phyloP scores from a whole-genome alignment of 495 filamentous ascomycete species.

The Extremus antarcticus region DNA sequence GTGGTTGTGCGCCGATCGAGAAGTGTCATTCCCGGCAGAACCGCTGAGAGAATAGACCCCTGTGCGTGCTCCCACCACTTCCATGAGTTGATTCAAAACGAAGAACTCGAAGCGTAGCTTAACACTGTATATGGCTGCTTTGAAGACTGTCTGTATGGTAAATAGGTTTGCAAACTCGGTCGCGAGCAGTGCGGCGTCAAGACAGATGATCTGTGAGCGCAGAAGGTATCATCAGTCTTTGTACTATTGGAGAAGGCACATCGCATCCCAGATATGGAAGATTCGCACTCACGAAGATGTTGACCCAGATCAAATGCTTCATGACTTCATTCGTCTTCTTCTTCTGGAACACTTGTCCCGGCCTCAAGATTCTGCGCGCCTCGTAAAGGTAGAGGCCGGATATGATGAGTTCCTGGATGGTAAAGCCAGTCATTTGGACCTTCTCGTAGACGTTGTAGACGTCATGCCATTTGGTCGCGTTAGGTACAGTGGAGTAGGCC shows the following conservation, averaged over 20 bases:
- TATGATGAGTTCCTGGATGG: conserved; percentile 19
- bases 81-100: conserved; percentile 18
- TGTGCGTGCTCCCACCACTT: neutral
- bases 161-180: conserved; percentile 13
- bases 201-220: conserved; percentile 20
- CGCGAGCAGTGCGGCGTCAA: conserved; percentile 18
- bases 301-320: conserved; percentile 15
- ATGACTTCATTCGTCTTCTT: neutral
- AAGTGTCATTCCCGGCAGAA: neutral
- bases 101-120: conserved; percentile 21
- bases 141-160: conserved; percentile 14
- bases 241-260: no score
- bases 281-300: no score
- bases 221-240: no score
- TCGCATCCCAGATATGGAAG: no score
- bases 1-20: neutral
- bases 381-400: conserved; percentile 22
- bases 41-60: neutral
- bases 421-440: conserved; percentile 21
- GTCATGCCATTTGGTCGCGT: neutral
- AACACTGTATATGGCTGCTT: conserved; percentile 17
- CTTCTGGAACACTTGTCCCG: neutral
- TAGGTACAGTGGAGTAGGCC: neutral
- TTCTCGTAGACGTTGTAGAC: conserved; percentile 18
- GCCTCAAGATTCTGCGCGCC: neutral